Evolutionary conservation across 164 flowering plant species (phyloP).

Genomic region (Vitis amurensis): DNA sequence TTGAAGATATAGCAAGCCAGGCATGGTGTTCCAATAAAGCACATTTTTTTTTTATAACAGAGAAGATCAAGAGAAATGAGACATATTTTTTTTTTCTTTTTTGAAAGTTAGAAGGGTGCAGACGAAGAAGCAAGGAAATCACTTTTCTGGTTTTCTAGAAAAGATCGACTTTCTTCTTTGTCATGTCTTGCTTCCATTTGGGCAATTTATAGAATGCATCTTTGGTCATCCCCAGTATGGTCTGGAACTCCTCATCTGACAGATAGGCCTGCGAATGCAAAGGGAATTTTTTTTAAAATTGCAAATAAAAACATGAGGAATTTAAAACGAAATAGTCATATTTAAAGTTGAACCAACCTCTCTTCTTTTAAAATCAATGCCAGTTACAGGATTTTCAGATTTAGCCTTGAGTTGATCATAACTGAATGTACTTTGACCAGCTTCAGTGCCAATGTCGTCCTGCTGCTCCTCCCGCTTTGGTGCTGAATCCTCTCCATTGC

Average conservation of each 20-base stretch:
- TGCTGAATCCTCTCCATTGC: slow-evolving; percentile 50
- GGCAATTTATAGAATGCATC: slow-evolving; percentile 82
- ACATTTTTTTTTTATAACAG: not conserved
- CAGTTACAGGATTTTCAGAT: slow-evolving; percentile 80
- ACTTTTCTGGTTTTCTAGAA: slow-evolving; percentile 40
- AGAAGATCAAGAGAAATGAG: slow-evolving; percentile 7
- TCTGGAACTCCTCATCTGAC: slow-evolving; percentile 73
- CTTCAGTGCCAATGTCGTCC: slow-evolving; percentile 42
- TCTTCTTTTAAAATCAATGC: slow-evolving; percentile 86
- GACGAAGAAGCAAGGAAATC: slow-evolving; percentile 7
- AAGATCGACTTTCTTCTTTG: slow-evolving; percentile 80
- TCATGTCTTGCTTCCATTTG: slow-evolving; percentile 97
- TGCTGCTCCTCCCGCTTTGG: slow-evolving; percentile 41
- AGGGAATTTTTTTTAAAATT: not conserved
- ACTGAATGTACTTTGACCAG: slow-evolving; percentile 44
- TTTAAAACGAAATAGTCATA: not conserved
- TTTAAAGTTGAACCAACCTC: slow-evolving; percentile 58
- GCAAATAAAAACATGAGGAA: not conserved
- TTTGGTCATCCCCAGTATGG: slow-evolving; percentile 69
- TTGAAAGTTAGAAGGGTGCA: not conserved
- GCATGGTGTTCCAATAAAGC: slow-evolving; percentile 10
- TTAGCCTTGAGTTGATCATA: slow-evolving; percentile 80
- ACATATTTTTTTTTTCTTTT: not conserved
- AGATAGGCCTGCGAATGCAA: slow-evolving; percentile 63
- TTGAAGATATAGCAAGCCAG: slow-evolving; percentile 16